These are phyloP conservation scores for Starmera amethionina DNA, from an alignment of 805 yeast genomes.

Conservation along the genomic window DNA sequence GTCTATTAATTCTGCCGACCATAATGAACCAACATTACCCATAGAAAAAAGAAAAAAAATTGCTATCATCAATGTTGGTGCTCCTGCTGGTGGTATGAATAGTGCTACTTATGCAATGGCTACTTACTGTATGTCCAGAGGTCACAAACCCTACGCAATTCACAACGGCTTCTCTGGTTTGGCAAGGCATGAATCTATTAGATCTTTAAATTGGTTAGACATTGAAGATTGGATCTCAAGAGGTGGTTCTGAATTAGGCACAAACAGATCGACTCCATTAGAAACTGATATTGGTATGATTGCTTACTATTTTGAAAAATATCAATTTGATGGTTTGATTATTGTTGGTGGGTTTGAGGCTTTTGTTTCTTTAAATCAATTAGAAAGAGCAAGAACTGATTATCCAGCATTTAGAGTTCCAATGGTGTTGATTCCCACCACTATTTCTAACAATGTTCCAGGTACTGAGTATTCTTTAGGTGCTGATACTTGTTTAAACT, in stretches of 20 bases:
- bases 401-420: slow-evolving; percentile 73
- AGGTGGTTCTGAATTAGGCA: slow-evolving; percentile 81
- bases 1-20: slow-evolving; percentile 60
- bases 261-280: slow-evolving; percentile 61
- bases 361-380: slow-evolving; percentile 58
- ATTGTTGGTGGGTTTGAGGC: slow-evolving; percentile 81
- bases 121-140: slow-evolving; percentile 63
- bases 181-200: slow-evolving; percentile 50
- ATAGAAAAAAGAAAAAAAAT: slow-evolving; percentile 44
- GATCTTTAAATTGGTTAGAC: slow-evolving; percentile 54
- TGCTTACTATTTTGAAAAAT: slow-evolving; percentile 64
- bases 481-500: slow-evolving; percentile 65
- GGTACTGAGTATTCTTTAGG: slow-evolving; percentile 76
- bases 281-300: slow-evolving; percentile 59
- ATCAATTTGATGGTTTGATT: slow-evolving; percentile 58
- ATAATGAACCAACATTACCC: slow-evolving; percentile 51
- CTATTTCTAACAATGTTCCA: slow-evolving; percentile 73
- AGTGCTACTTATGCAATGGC: slow-evolving; percentile 72
- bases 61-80: slow-evolving; percentile 70
- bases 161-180: slow-evolving; percentile 70
- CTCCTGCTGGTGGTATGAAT: slow-evolving; percentile 73
- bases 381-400: slow-evolving; percentile 46
- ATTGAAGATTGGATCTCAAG: slow-evolving; percentile 63
- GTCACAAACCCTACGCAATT: slow-evolving; percentile 63
- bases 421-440: slow-evolving; percentile 70